Evolutionary conservation across 805 yeast genomes (phyloP), one percentile per base, ranked within the genome.

Genomic region (Zygotorulaspora florentina): DNA sequence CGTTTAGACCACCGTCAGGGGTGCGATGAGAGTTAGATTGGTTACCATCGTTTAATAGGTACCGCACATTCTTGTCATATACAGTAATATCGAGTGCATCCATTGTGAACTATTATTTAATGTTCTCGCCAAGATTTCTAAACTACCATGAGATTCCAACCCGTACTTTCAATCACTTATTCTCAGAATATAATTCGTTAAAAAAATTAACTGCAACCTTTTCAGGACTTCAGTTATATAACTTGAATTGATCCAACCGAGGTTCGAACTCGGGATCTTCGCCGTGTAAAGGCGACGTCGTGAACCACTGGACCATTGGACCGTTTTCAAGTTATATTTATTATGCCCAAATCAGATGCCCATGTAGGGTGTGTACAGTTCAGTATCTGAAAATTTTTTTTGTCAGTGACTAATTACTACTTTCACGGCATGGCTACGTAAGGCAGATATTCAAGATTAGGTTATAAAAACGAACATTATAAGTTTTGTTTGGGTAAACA

Each of bases 261-360:
- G 68, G 68, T 54, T 64, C 60, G 68, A 64, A 64, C 68, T 60
- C 68, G 66, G 67, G 68, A 63, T 57, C 68, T 64, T 64, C 68
- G 63, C 68, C 68, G 68, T 62, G 68, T 62, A 64, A 64, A 64
- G 68, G 68, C 63, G 68, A 64, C 68, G 68, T 64, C 68, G 58
- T 64, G 57, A 61, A 64, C 68, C 68, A 62, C 68, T 64, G 65
- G 68, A 62, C 68, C 66, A 64, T 58, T 57, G 66, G 65, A 64
- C 60, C 65, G 51, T 58, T 48, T 45, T 45, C 54, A 45, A 45
- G 52, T 45, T 45, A 31, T 37, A 18, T 37, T 31, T 26, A n/a
- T 12, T 10, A n/a, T n/a, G 17, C 4, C 9, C n/a, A 26, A 11
- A 13, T 8, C 10, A 15, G 26, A 10, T 9, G 29, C 2, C 13